Evolutionary conservation across 768 basidiomycete genomes (phyloP), one percentile per base, ranked within the genome.

Genomic region (Paxillus ammoniavirescens): DNA sequence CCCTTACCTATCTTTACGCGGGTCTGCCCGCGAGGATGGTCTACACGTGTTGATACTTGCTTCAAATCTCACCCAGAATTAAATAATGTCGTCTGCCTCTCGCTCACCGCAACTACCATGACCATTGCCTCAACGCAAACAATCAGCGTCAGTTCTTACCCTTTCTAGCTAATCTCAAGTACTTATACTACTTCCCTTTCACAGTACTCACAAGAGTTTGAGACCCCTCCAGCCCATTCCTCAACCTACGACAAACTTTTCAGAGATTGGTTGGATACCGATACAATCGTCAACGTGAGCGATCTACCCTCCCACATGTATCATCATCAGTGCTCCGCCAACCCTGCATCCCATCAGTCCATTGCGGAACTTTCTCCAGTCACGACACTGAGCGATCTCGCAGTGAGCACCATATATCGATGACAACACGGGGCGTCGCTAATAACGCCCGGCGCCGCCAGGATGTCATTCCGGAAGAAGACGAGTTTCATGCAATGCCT

Each of bases 381-480:
- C 41, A 50, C 43, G 17, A 50, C 65, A 33, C 50, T 65, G 40
- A 50, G 38, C 52, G 69, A 69, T 52, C 64, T 69, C 47, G 48
- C 59, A 15, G 65, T 69, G 67, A 69, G 69, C 61, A 53, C 40
- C 45, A 47, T 37, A 42, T 50, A 35, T 45, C 60, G 38, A 62
- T 56, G 60, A 53, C 54, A 43, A 48, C 65, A 44, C 57, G 44
- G 40, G 37, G 47, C 50, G 2, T 38, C 53, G 53, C 68, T 66
- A 43, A 71, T 62, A 26, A 44, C 57, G 50, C 44, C 56, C 54
- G 38, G 30, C 59, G 48, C 40, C 55, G 40, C 17, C 63, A 71
- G 70, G 63, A 68, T 50, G 54, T 57, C 56, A 61, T 64, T 31
- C 64, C 64, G 15, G 68, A 68, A 47, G 54, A 67, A 21, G 68